Evolutionary conservation across 768 basidiomycete species (phyloP).

Genomic region (Tephrocybe sp.): DNA sequence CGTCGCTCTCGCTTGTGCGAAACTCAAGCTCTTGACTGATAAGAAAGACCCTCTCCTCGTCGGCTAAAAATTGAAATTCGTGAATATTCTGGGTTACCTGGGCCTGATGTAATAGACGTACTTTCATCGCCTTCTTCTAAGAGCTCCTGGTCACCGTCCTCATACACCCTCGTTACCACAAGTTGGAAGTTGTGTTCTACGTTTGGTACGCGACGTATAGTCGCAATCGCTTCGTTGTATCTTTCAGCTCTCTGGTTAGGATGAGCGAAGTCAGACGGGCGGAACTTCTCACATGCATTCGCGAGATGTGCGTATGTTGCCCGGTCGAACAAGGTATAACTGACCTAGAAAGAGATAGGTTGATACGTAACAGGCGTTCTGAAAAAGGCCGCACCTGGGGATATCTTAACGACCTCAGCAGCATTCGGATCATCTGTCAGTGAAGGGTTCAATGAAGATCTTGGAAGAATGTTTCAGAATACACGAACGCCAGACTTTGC

Average conservation of each 20-base stretch:
- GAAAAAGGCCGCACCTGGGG: conserved; percentile 46
- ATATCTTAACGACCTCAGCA: conserved; percentile 92
- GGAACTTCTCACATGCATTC: conserved; percentile 87
- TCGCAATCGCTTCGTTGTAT: conserved; percentile 93
- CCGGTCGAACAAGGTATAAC: conserved; percentile 87
- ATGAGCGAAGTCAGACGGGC: not conserved
- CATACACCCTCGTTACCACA: conserved; percentile 94
- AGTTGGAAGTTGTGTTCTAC: conserved; percentile 83
- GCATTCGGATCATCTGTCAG: conserved; percentile 86
- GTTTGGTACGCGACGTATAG: conserved; percentile 80
- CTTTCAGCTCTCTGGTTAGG: conserved; percentile 39
- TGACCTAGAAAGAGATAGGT: conserved; percentile 43
- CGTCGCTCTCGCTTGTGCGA: conserved; percentile 67
- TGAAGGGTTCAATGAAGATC: conserved; percentile 23
- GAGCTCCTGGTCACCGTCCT: conserved; percentile 94
- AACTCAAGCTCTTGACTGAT: conserved; percentile 91
- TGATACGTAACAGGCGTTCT: not conserved
- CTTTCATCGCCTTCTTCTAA: conserved; percentile 93
- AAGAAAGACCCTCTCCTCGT: conserved; percentile 90
- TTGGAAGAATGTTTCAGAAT: conserved; percentile 14
- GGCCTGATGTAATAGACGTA: conserved; percentile 27
- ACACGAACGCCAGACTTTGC: conserved; percentile 91
- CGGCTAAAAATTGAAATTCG: conserved; percentile 55
- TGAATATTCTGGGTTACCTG: not conserved
- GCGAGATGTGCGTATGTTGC: conserved; percentile 84